These are phyloP conservation scores for Hypoxylon trugodes DNA, from an alignment of 495 filamentous ascomycete species.

Conservation along the genomic window DNA sequence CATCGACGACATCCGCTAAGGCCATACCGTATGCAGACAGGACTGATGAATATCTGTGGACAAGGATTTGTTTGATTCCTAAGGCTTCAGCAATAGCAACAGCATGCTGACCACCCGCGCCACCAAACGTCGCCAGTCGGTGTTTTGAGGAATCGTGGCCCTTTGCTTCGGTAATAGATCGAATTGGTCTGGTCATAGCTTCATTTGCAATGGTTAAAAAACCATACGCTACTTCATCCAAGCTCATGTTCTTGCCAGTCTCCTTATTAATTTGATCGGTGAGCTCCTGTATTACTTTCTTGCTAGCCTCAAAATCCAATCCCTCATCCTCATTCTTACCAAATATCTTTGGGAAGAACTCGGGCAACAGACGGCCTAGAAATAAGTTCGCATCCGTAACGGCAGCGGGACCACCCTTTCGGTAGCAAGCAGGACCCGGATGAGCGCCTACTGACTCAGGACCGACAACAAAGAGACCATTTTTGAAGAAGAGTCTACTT, in stretches of 20 bases:
- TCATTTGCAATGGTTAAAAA: conserved; percentile 96
- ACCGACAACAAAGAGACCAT: conserved; percentile 52
- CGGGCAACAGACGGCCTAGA: conserved; percentile 73
- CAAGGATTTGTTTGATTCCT: conserved; percentile 84
- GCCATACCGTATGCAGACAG: conserved; percentile 98
- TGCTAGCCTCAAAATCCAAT: conserved; percentile 79
- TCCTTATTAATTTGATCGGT: conserved; percentile 78
- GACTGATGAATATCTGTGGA: conserved; percentile 93
- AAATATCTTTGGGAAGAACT: conserved; percentile 98
- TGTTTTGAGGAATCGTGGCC: conserved; percentile 93
- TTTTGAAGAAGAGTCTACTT: conserved; percentile 47
- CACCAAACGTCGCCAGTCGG: conserved; percentile 89
- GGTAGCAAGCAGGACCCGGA: conserved; percentile 50
- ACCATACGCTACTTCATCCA: conserved; percentile 89
- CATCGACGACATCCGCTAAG: conserved; percentile 92
- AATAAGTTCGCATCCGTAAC: conserved; percentile 55
- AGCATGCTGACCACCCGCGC: conserved; percentile 95
- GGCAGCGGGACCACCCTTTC: conserved; percentile 51
- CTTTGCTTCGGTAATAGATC: conserved; percentile 91
- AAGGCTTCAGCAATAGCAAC: conserved; percentile 92
- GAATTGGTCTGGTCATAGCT: conserved; percentile 92
- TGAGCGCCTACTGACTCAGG: conserved; percentile 49
- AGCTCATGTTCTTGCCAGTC: conserved; percentile 73
- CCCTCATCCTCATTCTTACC: conserved; percentile 90
- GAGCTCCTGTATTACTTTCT: conserved; percentile 78